Conservation (phyloP, 495 filamentous ascomycete genomes). For the Neurospora sp. region DNA sequence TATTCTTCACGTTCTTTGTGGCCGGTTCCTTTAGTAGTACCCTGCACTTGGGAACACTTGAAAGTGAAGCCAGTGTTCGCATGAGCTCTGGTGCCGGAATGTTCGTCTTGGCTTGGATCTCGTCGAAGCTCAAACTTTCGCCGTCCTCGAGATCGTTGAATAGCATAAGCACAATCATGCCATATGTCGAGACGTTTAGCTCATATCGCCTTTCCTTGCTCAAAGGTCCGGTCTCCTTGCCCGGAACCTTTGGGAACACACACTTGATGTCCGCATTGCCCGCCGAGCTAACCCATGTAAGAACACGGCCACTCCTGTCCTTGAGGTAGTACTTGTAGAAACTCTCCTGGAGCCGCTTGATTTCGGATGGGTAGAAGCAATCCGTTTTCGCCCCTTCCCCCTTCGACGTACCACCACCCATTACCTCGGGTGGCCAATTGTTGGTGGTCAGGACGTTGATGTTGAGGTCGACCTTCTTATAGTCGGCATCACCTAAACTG, state of each 20-base stretch:
- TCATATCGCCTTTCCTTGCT: constrained; percentile 72
- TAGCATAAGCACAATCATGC: constrained; percentile 78
- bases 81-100: constrained; percentile 73
- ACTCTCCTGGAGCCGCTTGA: constrained; percentile 69
- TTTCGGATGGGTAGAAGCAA: constrained; percentile 62
- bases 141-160: constrained; percentile 72
- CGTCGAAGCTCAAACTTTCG: constrained; percentile 64
- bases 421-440: constrained; percentile 85
- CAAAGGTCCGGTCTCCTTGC: constrained; percentile 51
- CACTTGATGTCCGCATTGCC: constrained; percentile 82
- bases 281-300: constrained; percentile 64
- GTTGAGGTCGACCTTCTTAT: constrained; percentile 62
- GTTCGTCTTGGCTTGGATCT: constrained; percentile 72
- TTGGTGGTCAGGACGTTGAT: constrained; percentile 85
- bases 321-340: constrained; percentile 86
- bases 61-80: constrained; percentile 74
- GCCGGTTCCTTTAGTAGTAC: constrained; percentile 77
- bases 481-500: constrained; percentile 52
- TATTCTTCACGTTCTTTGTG: constrained; percentile 68
- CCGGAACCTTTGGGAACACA: constrained; percentile 56
- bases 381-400: constrained; percentile 43
- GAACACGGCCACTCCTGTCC: constrained; percentile 73
- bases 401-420: constrained; percentile 40
- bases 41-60: constrained; percentile 74
- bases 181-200: constrained; percentile 85